phyloP scores from a whole-genome alignment of 768 basidiomycete species.

The Tricholoma saponaceum region DNA sequence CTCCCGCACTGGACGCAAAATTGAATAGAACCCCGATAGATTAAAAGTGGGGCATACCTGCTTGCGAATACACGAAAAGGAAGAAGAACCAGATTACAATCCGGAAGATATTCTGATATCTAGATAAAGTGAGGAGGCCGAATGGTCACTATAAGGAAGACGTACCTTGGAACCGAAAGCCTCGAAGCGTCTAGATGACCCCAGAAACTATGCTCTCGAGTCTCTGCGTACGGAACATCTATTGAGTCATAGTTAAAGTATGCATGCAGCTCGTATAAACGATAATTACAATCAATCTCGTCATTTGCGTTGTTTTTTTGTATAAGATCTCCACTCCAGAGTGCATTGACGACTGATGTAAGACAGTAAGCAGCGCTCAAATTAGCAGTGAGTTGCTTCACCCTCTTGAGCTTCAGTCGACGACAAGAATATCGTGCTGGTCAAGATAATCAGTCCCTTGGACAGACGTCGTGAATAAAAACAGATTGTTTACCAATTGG shows the following conservation, averaged over 20 bases:
- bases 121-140: conserved; percentile 16
- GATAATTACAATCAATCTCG: conserved; percentile 69
- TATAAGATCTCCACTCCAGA: conserved; percentile 83
- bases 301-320: conserved; percentile 72
- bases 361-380: background rate
- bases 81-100: conserved; percentile 76
- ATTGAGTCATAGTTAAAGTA: background rate
- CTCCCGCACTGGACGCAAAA: conserved; percentile 52
- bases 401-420: conserved; percentile 84
- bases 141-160: background rate
- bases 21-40: background rate
- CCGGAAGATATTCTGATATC: conserved; percentile 85
- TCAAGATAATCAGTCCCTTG: background rate
- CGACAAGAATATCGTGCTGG: conserved; percentile 77
- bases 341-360: conserved; percentile 62
- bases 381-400: conserved; percentile 23
- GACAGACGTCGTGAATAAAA: background rate
- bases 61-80: conserved; percentile 77
- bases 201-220: conserved; percentile 53
- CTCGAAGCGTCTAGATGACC: conserved; percentile 73
- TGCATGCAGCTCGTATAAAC: background rate
- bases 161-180: conserved; percentile 72
- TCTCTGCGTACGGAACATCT: conserved; percentile 70
- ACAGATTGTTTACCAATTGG: conserved; percentile 61
- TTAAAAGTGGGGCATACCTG: conserved; percentile 43